Base-by-base conservation (phyloP, 78 protist genomes). In the Dictyostelium citrinum region DNA sequence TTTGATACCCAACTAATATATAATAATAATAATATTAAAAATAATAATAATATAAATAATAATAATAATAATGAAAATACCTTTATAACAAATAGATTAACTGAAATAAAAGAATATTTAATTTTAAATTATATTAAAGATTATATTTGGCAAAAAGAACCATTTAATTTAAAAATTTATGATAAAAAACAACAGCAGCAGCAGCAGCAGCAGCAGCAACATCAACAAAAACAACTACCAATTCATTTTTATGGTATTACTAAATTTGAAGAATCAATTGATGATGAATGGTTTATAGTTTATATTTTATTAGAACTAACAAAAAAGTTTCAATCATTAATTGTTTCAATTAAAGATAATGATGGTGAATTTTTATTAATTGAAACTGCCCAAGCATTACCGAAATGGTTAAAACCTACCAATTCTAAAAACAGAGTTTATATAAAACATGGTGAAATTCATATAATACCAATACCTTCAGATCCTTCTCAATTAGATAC, bases 241-340 rank as follows among this genome's bases (percentile, higher is more conserved):
- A 22, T 37, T 17, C 33, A 70, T 43, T 43, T 83, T 79, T 55
- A 37, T 51, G 96, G 96, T 3, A 45, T 7, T 16, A 61, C 58
- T 12, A 76, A 76, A 46, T 84, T 88, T 35, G 96, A 94, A 33
- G 98, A 96, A 67, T 78, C 91, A 72, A 95, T 96, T 5, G 98
- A 96, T 46, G 98, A 96, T 81, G 98, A 96, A 90, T 96, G 98
- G 98, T 95, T 96, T 37, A 96, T 96, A 49, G 96, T 96, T 12
- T 85, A 84, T 51, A 49, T 96, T 1, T 81, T 96, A 75, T 22
- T 94, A 12, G 61, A 91, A 83, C 22, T 96, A 60, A 49, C 97
- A 1, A 14, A 35, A 45, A 27, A 41, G 22, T 95, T 49, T 22
- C 72, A 11, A 31, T 4, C 79, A 27, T 43, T 92, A 17, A 46